Conservation (phyloP, 2,329 filamentous ascomycete species). For the Colletotrichum salicis region DNA sequence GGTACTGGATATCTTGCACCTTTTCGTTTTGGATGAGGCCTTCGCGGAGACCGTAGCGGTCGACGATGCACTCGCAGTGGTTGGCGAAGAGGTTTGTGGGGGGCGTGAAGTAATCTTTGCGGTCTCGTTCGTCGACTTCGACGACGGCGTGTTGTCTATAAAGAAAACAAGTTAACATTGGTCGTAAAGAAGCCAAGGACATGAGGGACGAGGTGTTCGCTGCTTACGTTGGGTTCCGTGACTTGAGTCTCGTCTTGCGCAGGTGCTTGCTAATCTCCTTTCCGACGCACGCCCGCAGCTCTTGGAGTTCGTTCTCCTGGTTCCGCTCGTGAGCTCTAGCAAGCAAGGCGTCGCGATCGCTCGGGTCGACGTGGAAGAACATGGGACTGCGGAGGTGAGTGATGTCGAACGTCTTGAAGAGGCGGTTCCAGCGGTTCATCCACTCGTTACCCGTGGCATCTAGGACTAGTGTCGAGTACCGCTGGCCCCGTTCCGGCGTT, state of each 20-base stretch:
- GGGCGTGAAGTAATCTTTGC: conserved; percentile 76
- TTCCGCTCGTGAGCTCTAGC: conserved; percentile 72
- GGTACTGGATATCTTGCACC: conserved; percentile 71
- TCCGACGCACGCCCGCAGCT: conserved; percentile 80
- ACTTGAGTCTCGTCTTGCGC: conserved; percentile 58
- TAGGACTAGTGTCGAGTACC: conserved; percentile 63
- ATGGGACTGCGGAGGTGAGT: conserved; percentile 80
- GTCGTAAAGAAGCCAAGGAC: no score
- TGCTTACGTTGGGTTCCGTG: conserved; percentile 34
- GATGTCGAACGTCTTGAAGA: conserved; percentile 77
- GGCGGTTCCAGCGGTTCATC: conserved; percentile 77
- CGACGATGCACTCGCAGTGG: conserved; percentile 67
- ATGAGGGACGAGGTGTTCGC: conserved; percentile 14
- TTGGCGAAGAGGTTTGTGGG: conserved; percentile 70
- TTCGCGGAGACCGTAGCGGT: conserved; percentile 67
- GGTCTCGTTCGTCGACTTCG: conserved; percentile 72
- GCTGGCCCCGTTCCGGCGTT: conserved; percentile 38
- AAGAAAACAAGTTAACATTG: conserved; percentile 35
- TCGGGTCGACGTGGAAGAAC: conserved; percentile 84
- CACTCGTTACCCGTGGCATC: conserved; percentile 72
- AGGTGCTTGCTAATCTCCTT: conserved; percentile 84
- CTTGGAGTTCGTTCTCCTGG: conserved; percentile 71
- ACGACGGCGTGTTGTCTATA: conserved; percentile 56
- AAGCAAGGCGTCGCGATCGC: conserved; percentile 78
- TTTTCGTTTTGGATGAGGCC: conserved; percentile 68